These are phyloP conservation scores for Scedosporium dehoogii DNA, from an alignment of 2,329 filamentous ascomycete species.

Conservation along the genomic window DNA sequence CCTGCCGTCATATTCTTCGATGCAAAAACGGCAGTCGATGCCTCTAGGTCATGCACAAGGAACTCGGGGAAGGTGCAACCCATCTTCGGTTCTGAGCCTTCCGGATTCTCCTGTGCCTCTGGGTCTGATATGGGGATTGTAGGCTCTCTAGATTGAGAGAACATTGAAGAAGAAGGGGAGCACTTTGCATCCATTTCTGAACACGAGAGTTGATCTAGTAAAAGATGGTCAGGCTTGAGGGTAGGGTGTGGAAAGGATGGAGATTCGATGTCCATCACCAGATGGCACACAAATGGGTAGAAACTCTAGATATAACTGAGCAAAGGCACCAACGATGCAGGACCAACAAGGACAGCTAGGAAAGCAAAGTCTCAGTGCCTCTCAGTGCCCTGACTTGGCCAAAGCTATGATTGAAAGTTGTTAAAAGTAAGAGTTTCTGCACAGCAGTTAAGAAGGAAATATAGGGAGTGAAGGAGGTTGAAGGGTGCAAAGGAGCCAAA, in stretches of 20 bases:
- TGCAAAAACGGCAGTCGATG: constrained; percentile 35
- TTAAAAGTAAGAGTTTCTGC: not conserved
- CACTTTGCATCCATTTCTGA: not conserved
- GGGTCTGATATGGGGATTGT: not conserved
- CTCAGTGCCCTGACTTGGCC: too few relatives aligned
- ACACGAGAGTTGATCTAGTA: not conserved
- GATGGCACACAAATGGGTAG: too few relatives aligned
- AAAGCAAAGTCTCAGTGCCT: not conserved
- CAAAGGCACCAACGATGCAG: not conserved
- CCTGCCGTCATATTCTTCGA: constrained; percentile 44
- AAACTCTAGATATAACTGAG: not conserved
- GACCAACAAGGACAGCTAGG: not conserved
- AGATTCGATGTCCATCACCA: not conserved
- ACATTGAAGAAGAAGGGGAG: not conserved
- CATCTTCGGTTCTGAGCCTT: not conserved
- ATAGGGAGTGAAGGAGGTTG: not conserved
- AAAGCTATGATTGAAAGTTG: not conserved
- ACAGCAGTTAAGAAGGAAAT: not conserved
- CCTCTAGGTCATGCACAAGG: constrained; percentile 43
- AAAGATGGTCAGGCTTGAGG: too few relatives aligned
- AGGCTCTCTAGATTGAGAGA: not conserved
- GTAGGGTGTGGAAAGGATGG: too few relatives aligned
- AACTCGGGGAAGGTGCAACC: constrained; percentile 44
- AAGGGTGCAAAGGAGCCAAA: not conserved
- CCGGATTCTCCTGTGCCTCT: not conserved